Conservation (phyloP, 139 green algal genomes). For the Tetradesmus obliquus region DNA sequence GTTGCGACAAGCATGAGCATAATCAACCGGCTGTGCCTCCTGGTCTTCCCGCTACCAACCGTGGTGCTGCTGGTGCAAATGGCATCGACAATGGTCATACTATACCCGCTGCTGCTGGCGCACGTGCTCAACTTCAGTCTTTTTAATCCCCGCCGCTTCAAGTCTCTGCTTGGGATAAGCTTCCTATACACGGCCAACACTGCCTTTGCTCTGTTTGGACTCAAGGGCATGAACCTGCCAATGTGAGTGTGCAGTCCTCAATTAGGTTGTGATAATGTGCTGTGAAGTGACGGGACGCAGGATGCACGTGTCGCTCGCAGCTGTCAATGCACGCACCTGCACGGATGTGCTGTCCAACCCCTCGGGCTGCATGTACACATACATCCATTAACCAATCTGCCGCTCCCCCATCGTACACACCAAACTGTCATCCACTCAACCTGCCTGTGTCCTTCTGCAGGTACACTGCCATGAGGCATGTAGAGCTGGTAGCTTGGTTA, state of each 20-base stretch:
- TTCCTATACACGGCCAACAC: conserved; percentile 64
- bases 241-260: conserved; percentile 42
- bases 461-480: not conserved
- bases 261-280: not conserved
- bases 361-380: no score
- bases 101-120: conserved; percentile 38
- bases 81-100: conserved; percentile 41
- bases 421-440: no score
- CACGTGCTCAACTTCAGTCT: not conserved
- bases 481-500: not conserved
- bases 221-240: conserved; percentile 63
- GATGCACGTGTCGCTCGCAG: no score
- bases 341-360: no score
- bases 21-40: conserved; percentile 54
- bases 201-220: conserved; percentile 59
- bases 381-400: no score
- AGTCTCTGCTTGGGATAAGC: conserved; percentile 48
- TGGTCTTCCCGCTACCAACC: conserved; percentile 46
- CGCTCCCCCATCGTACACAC: no score
- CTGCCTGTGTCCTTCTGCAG: no score
- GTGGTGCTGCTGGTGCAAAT: conserved; percentile 63
- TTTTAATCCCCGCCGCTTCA: conserved; percentile 3
- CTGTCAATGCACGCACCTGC: no score
- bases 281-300: no score
- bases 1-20: conserved; percentile 61